These are phyloP conservation scores for Mucuna pruriens DNA, from an alignment of 306 rosid genomes.

Conservation along the genomic window DNA sequence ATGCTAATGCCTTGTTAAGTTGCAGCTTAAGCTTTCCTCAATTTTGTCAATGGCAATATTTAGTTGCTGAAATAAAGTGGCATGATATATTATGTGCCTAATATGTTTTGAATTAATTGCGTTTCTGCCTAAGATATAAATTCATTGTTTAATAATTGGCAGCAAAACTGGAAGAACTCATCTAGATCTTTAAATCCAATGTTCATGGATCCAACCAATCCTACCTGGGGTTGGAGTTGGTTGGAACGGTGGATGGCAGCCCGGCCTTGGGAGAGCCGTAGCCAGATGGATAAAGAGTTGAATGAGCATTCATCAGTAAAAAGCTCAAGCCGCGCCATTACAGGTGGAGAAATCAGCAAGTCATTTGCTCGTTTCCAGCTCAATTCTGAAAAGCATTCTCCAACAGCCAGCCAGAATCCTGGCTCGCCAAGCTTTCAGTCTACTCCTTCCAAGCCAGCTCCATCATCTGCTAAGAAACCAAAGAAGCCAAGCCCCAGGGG, in stretches of 20 bases:
- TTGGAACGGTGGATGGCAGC: constrained; percentile 98
- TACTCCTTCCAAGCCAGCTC: constrained; percentile 72
- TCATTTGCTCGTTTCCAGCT: constrained; percentile 90
- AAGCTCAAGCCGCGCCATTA: constrained; percentile 56
- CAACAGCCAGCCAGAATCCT: constrained; percentile 72
- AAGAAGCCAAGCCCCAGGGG: constrained; percentile 78
- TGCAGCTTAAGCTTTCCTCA: constrained; percentile 2
- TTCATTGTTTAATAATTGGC: constrained; percentile 34
- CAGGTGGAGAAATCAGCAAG: constrained; percentile 87
- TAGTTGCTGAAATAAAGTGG: constrained; percentile 11
- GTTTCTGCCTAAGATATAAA: constrained; percentile 6
- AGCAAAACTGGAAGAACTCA: constrained; percentile 86
- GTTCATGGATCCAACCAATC: constrained; percentile 97
- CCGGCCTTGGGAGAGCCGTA: constrained; percentile 69
- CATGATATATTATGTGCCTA: background rate
- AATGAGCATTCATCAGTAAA: constrained; percentile 67
- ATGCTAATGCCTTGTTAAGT: constrained; percentile 6
- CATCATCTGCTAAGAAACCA: constrained; percentile 47
- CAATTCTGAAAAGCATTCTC: constrained; percentile 80
- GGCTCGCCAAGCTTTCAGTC: constrained; percentile 60
- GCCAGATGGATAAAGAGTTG: constrained; percentile 60
- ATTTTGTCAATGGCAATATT: constrained; percentile 22
- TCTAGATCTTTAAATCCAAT: constrained; percentile 75
- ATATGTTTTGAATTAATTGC: constrained; percentile 10
- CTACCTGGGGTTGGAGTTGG: constrained; percentile 99